These are phyloP conservation scores for Mycothermus thermophilus DNA, from an alignment of 495 filamentous ascomycete genomes.

Conservation along the genomic window DNA sequence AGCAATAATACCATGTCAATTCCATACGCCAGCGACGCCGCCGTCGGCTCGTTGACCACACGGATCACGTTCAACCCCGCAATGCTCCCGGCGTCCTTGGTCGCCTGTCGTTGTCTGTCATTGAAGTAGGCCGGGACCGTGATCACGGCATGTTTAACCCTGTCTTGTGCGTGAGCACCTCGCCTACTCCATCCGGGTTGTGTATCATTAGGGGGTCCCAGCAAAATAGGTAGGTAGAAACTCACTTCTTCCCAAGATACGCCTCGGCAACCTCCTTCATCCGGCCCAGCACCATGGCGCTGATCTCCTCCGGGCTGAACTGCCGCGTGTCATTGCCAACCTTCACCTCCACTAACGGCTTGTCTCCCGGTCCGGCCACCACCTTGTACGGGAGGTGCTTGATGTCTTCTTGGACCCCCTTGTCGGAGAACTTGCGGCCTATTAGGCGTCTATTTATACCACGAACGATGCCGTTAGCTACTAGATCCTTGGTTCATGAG, in stretches of 20 bases:
- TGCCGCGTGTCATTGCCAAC: constrained; percentile 49
- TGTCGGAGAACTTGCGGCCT: constrained; percentile 70
- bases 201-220: too few relatives aligned
- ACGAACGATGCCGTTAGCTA: too few relatives aligned
- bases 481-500: too few relatives aligned
- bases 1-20: constrained; percentile 43
- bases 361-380: constrained; percentile 50
- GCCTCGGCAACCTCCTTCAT: constrained; percentile 92
- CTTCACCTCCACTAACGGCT: constrained; percentile 63
- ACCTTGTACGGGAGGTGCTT: constrained; percentile 85
- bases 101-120: constrained; percentile 88
- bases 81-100: constrained; percentile 85
- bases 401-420: constrained; percentile 61
- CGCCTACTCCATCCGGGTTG: too few relatives aligned
- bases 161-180: too few relatives aligned
- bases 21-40: constrained; percentile 71
- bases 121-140: constrained; percentile 96
- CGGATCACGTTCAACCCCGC: constrained; percentile 85
- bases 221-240: too few relatives aligned
- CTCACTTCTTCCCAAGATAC: constrained; percentile 62
- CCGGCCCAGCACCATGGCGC: constrained; percentile 71
- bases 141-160: constrained; percentile 82
- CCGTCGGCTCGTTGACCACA: constrained; percentile 84
- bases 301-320: constrained; percentile 73
- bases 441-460: constrained; percentile 85